A percentile compares a stretch with the other conserved stretches of the same genome.
Evolutionary conservation across 768 basidiomycete genomes (phyloP).

Genomic region (Mycena crocata): DNA sequence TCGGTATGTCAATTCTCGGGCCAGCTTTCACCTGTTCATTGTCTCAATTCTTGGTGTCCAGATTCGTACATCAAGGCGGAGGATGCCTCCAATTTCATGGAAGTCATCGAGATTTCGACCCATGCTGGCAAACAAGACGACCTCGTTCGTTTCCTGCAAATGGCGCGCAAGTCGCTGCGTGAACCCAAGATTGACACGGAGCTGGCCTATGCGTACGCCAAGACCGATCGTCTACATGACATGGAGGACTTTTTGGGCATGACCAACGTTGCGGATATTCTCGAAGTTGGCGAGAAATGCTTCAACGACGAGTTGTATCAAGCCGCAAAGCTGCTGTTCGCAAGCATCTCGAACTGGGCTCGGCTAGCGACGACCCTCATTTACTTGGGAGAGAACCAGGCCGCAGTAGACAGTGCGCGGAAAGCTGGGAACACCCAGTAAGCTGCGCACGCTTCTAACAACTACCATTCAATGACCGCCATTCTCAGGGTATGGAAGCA

Average conservation of each 20-base stretch:
- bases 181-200: slow-evolving; percentile 99
- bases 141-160: slow-evolving; percentile 96
- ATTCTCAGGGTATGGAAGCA: slow-evolving; percentile 95
- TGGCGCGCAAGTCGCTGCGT: slow-evolving; percentile 96
- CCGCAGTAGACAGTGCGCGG: slow-evolving; percentile 98
- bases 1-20: slow-evolving; percentile 70
- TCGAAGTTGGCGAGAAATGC: slow-evolving; percentile 98
- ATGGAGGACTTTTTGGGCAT: slow-evolving; percentile 99
- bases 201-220: slow-evolving; percentile 97
- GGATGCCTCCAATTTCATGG: slow-evolving; percentile 92
- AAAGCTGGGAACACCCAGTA: slow-evolving; percentile 99
- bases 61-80: slow-evolving; percentile 99
- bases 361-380: slow-evolving; percentile 97
- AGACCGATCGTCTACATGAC: slow-evolving; percentile 96
- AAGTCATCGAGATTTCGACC: slow-evolving; percentile 96
- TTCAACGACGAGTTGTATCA: slow-evolving; percentile 99
- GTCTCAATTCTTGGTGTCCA: slow-evolving; percentile 38
- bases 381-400: slow-evolving; percentile 97
- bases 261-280: slow-evolving; percentile 98
- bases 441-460: slow-evolving; percentile 41
- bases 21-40: slow-evolving; percentile 11
- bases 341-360: slow-evolving; percentile 99
- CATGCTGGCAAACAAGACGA: slow-evolving; percentile 94
- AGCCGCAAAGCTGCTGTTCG: slow-evolving; percentile 94
- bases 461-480: slow-evolving; percentile 24